These are phyloP conservation scores for Saccharomyces hybrid DNA, from an alignment of 1,139 yeast species.

Conservation along the genomic window DNA sequence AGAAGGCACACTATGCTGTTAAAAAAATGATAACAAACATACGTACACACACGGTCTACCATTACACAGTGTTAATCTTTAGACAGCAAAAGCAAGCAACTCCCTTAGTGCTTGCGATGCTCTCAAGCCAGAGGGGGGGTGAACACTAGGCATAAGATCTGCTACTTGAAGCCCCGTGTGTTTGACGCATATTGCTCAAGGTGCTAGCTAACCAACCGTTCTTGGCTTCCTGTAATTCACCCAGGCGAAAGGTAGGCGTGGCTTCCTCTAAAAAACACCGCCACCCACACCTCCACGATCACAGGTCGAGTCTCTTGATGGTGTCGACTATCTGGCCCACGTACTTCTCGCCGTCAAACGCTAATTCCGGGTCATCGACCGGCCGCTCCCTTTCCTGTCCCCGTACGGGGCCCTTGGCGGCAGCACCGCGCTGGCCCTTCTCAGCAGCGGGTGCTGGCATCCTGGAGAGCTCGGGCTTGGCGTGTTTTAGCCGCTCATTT, in stretches of 20 bases:
- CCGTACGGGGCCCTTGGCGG: not conserved
- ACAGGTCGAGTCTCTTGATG: not conserved
- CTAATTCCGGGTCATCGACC: not conserved
- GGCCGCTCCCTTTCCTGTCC: not conserved
- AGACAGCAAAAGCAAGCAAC: no score
- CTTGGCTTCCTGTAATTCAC: no score
- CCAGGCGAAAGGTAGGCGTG: not conserved
- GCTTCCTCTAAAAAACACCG: not conserved
- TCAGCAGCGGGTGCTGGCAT: not conserved
- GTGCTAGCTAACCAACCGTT: no score
- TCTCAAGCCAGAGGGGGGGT: no score
- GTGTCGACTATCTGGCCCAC: not conserved
- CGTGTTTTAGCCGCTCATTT: slow-evolving; percentile 13
- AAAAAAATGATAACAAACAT: no score
- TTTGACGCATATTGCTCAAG: no score
- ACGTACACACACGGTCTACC: no score
- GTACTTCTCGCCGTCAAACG: not conserved
- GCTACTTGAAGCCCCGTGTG: no score
- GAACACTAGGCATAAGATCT: no score
- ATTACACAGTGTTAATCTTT: no score
- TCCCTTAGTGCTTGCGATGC: no score
- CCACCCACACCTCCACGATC: not conserved
- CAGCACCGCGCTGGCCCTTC: not conserved
- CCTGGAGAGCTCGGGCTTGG: not conserved
- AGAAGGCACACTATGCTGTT: no score